phyloP scores from a whole-genome alignment of 352 stramenopile genomes.

The Phytophthora cryptogea region DNA sequence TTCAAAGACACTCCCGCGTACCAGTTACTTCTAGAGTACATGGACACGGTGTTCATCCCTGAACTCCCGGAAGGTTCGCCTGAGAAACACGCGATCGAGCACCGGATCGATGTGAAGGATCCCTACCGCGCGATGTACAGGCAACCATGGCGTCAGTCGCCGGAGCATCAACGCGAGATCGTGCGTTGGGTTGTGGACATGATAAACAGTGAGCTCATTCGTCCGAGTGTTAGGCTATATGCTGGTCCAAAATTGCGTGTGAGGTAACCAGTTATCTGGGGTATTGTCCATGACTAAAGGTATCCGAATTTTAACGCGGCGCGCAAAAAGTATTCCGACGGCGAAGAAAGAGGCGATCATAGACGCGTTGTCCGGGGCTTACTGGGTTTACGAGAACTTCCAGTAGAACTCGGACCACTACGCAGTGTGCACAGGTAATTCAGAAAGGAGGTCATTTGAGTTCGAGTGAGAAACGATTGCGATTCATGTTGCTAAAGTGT shows the following conservation, averaged over 20 bases:
- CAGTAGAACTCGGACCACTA: no score
- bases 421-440: no score
- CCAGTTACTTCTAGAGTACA: slow-evolving; percentile 5
- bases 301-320: background rate
- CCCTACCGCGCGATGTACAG: slow-evolving; percentile 7
- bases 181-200: background rate
- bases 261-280: background rate
- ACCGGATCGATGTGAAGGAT: slow-evolving; percentile 14
- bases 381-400: background rate
- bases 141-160: slow-evolving; percentile 3
- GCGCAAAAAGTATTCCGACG: background rate
- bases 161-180: slow-evolving; percentile 18
- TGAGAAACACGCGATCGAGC: slow-evolving; percentile 5
- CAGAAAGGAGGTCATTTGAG: no score
- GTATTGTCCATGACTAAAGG: background rate
- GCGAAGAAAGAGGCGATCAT: background rate
- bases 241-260: background rate
- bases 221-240: background rate
- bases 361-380: background rate
- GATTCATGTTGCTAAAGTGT: no score
- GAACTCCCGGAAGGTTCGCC: slow-evolving; percentile 13
- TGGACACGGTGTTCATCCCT: background rate
- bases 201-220: background rate
- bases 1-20: background rate
- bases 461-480: no score